A percentile compares a stretch with the other conserved stretches of the same genome.
Evolutionary conservation across 495 filamentous ascomycete genomes (phyloP).

Genomic region (Lophiostoma macrostomum): DNA sequence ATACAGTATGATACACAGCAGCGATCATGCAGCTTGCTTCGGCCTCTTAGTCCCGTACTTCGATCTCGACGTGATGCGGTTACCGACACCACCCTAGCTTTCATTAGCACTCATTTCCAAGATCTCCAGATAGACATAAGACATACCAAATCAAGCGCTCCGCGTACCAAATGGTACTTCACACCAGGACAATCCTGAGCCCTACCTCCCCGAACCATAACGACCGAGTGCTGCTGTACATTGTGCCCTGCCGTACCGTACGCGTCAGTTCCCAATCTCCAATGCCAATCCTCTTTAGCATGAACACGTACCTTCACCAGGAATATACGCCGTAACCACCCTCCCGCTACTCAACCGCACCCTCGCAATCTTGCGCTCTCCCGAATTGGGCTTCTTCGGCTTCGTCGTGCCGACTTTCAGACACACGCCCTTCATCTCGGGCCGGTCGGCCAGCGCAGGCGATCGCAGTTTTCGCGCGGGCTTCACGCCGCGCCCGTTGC

Average conservation of each 20-base stretch:
- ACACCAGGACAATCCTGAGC: slow-evolving; percentile 98
- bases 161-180: slow-evolving; percentile 87
- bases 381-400: slow-evolving; percentile 98
- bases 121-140: no score
- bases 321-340: slow-evolving; percentile 86
- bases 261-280: no score
- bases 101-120: no score
- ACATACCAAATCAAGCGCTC: slow-evolving; percentile 93
- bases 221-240: slow-evolving; percentile 97
- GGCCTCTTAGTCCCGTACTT: slow-evolving; percentile 99
- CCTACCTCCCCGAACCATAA: slow-evolving; percentile 85
- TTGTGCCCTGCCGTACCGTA: slow-evolving; percentile 83
- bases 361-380: slow-evolving; percentile 86
- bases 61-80: slow-evolving; percentile 74
- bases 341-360: slow-evolving; percentile 83
- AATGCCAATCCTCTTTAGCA: neutral
- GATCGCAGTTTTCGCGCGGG: slow-evolving; percentile 78
- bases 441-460: slow-evolving; percentile 72
- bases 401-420: slow-evolving; percentile 86
- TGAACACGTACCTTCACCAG: slow-evolving; percentile 68
- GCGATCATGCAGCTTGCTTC: slow-evolving; percentile 61
- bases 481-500: slow-evolving; percentile 73
- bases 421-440: slow-evolving; percentile 92
- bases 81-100: slow-evolving; percentile 81
- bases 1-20: slow-evolving; percentile 1